Base-by-base conservation (phyloP, 179 eudicot species). In the Silene vulgaris region DNA sequence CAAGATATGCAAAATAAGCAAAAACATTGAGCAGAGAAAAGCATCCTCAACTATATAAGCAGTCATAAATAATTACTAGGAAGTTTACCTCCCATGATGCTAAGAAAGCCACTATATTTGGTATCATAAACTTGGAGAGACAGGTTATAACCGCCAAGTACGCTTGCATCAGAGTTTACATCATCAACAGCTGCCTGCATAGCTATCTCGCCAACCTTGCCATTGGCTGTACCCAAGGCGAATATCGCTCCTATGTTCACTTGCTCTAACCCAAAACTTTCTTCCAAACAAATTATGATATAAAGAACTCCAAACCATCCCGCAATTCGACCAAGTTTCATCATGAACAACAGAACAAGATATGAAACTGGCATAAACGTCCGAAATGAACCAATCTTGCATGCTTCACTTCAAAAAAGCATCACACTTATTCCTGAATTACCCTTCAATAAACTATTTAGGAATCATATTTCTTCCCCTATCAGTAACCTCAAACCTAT, bases 71-170 rank as follows among this genome's bases (percentile, higher is more conserved):
- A 30, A 65, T 21, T 59, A 4, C 14, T 61, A 63, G 28, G 50
- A 68, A 72, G 28, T n/a, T 74, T 88, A 90, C 96, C 93, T 75
- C 92, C 93, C 79, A 90, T 80, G 67, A 90, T 82, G 79, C 90
- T 81, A 73, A 86, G 88, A 75, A 90, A 90, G 69, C 92, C 89
- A 76, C 84, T 90, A 56, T 63, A 84, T 69, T 88, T 86, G 16
- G 96, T 66, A 81, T 90, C 89, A 59, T 84, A 85, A 40, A 81
- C 28, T 2, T 80, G 74, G 56, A 90, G 83, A 69, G 75, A 68
- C 43, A 90, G 83, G 45, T 66, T 80, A 14, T 69, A 85, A 12
- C 90, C 92, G 32, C 79, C 81, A 73, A 90, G 90, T 75, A 88
- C n/a, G 48, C 69, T 86, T 66, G 90, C 84, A 81, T 90, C 88